Conservation (phyloP, 345 rosid genomes). For the Salix exigua region DNA sequence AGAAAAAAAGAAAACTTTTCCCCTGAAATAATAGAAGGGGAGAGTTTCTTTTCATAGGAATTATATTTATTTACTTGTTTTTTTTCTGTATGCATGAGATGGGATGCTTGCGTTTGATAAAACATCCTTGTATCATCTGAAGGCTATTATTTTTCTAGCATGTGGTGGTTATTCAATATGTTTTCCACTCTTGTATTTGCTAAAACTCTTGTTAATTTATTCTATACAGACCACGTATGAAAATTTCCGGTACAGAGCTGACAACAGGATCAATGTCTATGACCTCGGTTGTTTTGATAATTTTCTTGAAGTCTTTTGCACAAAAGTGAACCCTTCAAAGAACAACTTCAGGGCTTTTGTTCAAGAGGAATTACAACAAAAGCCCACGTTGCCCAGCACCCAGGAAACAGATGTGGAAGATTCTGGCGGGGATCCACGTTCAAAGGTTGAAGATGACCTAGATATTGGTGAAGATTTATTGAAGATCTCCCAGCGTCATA, state of each 20-base stretch:
- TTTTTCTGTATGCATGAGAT: background rate
- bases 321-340: constrained; percentile 64
- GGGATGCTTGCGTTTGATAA: background rate
- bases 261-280: constrained; percentile 58
- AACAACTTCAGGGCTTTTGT: constrained; percentile 67
- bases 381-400: constrained; percentile 41
- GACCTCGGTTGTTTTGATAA: constrained; percentile 57
- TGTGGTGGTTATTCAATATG: background rate
- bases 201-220: constrained; percentile 14
- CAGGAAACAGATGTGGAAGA: constrained; percentile 58
- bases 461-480: constrained; percentile 85
- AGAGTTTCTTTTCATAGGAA: background rate
- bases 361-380: constrained; percentile 52
- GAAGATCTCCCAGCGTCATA: constrained; percentile 85
- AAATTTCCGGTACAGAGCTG: constrained; percentile 82
- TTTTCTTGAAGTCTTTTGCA: constrained; percentile 73
- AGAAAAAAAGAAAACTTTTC: background rate
- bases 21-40: background rate
- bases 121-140: background rate
- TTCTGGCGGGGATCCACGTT: constrained; percentile 46
- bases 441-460: constrained; percentile 89
- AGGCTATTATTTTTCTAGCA: background rate
- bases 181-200: background rate
- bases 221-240: constrained; percentile 86
- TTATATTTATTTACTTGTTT: background rate